A percentile compares a stretch with the other conserved stretches of the same genome.
phyloP scores from a whole-genome alignment of 2,329 filamentous ascomycete species.

The Bipolaris sorokiniana region DNA sequence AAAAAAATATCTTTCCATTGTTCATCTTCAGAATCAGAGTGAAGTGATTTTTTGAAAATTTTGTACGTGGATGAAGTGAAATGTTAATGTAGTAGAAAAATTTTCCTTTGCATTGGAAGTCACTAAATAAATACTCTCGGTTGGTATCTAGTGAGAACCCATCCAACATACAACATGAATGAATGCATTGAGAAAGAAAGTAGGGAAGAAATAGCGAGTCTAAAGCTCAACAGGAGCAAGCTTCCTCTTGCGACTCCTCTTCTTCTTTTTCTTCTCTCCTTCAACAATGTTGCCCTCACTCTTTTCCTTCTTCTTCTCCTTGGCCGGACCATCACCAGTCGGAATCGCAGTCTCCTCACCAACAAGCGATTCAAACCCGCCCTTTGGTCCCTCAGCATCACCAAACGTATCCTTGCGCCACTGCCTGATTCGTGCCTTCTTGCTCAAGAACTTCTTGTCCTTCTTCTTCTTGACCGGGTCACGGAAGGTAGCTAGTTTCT shows the following conservation, averaged over 20 bases:
- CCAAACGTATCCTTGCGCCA: conserved; percentile 79
- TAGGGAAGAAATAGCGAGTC: neutral
- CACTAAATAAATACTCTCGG: neutral
- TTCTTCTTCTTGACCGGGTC: conserved; percentile 87
- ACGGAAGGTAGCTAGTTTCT: conserved; percentile 91
- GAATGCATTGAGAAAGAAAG: neutral
- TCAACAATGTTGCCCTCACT: conserved; percentile 22
- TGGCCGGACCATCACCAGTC: neutral
- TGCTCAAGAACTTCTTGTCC: conserved; percentile 86
- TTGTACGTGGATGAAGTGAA: neutral
- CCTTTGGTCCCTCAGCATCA: conserved; percentile 59
- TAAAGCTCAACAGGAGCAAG: conserved; percentile 17
- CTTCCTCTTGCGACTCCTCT: conserved; percentile 35
- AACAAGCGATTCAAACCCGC: conserved; percentile 46
- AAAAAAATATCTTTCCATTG: conserved; percentile 3
- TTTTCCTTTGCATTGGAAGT: neutral
- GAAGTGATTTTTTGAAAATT: neutral
- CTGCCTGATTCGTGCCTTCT: conserved; percentile 87
- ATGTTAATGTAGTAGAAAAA: neutral
- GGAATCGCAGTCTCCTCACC: conserved; percentile 18
- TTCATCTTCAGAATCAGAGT: neutral
- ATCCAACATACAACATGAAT: neutral
- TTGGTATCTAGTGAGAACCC: no score
- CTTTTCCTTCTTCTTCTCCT: neutral
- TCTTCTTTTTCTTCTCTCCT: conserved; percentile 36